Evolutionary conservation across 2,329 filamentous ascomycete genomes (phyloP).

Genomic region (Cercospora berteroae): DNA sequence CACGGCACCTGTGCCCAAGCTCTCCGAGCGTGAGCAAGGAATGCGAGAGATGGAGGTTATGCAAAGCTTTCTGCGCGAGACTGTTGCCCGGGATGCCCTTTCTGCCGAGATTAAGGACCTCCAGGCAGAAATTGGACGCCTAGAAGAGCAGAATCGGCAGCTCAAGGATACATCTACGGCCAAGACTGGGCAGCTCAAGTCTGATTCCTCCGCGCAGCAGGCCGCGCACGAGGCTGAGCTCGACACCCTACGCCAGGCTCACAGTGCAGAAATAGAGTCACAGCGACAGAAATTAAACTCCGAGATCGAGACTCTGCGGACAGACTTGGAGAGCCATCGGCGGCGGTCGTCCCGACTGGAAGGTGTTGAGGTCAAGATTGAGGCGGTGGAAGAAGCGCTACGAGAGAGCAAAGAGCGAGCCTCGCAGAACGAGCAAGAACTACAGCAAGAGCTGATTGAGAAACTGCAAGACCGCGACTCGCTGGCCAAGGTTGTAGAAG

Average conservation of each 20-base stretch:
- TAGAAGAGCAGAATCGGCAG: conserved; percentile 26
- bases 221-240: conserved; percentile 8
- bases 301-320: conserved; percentile 28
- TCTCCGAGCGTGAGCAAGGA: conserved; percentile 26
- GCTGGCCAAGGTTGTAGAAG: conserved; percentile 34
- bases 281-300: conserved; percentile 26
- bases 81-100: conserved; percentile 28
- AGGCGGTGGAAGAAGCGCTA: conserved; percentile 35
- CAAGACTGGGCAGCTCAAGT: neutral
- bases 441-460: conserved; percentile 32
- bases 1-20: conserved; percentile 22
- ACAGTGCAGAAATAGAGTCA: conserved; percentile 21
- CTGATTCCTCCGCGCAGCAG: neutral
- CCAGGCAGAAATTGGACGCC: conserved; percentile 26
- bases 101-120: conserved; percentile 29
- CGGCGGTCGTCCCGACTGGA: conserved; percentile 28
- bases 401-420: conserved; percentile 31
- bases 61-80: conserved; percentile 32
- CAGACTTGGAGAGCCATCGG: conserved; percentile 31
- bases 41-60: conserved; percentile 33
- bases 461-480: conserved; percentile 35
- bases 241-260: conserved; percentile 15
- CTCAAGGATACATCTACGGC: neutral
- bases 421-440: conserved; percentile 33
- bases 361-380: conserved; percentile 36